Percentiles rank a stretch among this genome's conserved stretches.
These are phyloP conservation scores for Talaromyces sp. DNA, from an alignment of 2,329 filamentous ascomycete genomes.

Conservation along the genomic window DNA sequence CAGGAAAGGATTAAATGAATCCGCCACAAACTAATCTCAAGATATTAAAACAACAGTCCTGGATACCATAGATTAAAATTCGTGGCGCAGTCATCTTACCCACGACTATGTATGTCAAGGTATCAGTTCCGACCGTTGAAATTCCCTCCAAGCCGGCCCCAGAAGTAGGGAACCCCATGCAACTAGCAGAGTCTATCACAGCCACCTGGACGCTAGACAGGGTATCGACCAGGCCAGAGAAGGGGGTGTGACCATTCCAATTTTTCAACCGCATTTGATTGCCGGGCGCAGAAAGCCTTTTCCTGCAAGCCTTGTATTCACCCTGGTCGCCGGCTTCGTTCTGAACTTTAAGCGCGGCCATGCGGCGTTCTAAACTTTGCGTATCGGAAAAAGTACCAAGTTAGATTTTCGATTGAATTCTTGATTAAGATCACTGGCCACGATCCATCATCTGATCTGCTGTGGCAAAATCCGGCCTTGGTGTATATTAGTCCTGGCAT, in stretches of 20 bases:
- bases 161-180: slow-evolving; percentile 12
- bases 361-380: slow-evolving; percentile 1
- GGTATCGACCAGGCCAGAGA: slow-evolving; percentile 4
- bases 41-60: no score
- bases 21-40: no score
- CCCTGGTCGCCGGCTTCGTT: slow-evolving; percentile 3
- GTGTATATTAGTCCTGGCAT: no score
- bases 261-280: slow-evolving; percentile 2
- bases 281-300: slow-evolving; percentile 4
- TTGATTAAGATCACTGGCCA: neutral
- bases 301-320: slow-evolving; percentile 1
- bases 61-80: no score
- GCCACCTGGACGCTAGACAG: slow-evolving; percentile 9
- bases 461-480: neutral
- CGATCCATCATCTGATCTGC: neutral
- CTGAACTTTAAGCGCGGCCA: slow-evolving; percentile 6
- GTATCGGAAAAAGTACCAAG: neutral
- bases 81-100: no score
- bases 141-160: slow-evolving; percentile 1
- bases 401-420: neutral
- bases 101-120: neutral
- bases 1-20: no score
- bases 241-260: slow-evolving; percentile 13
- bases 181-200: slow-evolving; percentile 19
- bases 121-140: slow-evolving; percentile 9